A percentile compares a stretch with the other conserved stretches of the same genome.
These are phyloP conservation scores for Pistacia vera DNA, from an alignment of 345 rosid species.

Conservation along the genomic window DNA sequence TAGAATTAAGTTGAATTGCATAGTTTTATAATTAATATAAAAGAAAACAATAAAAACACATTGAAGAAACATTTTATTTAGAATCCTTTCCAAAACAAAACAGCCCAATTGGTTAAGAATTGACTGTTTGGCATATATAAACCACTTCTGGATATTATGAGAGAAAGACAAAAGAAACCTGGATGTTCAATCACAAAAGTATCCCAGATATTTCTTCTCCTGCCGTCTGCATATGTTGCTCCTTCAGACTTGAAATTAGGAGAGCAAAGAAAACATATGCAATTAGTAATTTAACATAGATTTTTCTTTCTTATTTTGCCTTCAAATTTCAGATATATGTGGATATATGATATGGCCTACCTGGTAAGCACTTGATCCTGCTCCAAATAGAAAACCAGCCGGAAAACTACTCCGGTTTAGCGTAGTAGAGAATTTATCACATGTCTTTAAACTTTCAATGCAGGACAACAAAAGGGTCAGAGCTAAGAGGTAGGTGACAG, in stretches of 20 bases:
- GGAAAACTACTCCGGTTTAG: conserved; percentile 35
- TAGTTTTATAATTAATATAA: no score
- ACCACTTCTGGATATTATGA: no score
- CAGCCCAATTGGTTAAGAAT: no score
- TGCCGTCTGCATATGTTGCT: conserved; percentile 27
- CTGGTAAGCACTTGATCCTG: conserved; percentile 36
- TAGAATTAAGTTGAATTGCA: no score
- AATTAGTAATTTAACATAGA: not conserved
- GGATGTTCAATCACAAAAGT: conserved; percentile 11
- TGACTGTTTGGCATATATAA: no score
- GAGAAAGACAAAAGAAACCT: not conserved
- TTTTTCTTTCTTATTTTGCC: no score
- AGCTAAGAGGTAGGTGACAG: not conserved
- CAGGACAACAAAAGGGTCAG: not conserved
- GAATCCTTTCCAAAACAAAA: no score
- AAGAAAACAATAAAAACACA: no score
- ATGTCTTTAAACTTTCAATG: conserved; percentile 9
- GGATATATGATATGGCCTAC: conserved; percentile 8
- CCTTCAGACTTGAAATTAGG: conserved; percentile 28
- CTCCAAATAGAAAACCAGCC: conserved; percentile 29
- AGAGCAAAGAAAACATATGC: not conserved
- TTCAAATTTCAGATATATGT: not conserved
- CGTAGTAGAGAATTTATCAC: not conserved
- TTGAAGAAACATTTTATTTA: no score
- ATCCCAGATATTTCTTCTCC: conserved; percentile 36